phyloP scores from a whole-genome alignment of 2,329 filamentous ascomycete species.

The Colletotrichum cordylinicola region DNA sequence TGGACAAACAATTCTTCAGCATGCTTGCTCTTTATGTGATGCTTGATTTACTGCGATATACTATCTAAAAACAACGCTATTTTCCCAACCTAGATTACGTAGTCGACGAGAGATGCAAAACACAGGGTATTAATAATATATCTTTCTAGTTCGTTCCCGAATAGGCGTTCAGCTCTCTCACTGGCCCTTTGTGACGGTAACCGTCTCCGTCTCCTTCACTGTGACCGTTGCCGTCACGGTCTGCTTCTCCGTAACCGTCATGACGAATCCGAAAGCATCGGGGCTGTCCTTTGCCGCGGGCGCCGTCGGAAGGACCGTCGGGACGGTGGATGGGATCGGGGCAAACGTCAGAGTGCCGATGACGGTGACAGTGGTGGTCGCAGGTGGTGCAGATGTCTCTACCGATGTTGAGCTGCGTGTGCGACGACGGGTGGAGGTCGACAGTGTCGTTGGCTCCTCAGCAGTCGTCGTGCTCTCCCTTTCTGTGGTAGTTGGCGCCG shows the following conservation, averaged over 20 bases:
- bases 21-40: background rate
- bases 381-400: background rate
- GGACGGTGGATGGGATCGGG: background rate
- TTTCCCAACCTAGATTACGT: background rate
- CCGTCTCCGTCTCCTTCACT: slow-evolving; percentile 24
- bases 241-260: slow-evolving; percentile 39
- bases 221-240: slow-evolving; percentile 30
- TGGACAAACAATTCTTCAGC: background rate
- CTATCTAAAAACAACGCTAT: background rate
- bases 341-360: background rate
- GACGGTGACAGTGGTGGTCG: background rate
- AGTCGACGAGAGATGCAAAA: background rate
- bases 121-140: background rate
- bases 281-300: background rate
- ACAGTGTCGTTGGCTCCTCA: slow-evolving; percentile 12
- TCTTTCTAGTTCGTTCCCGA: background rate
- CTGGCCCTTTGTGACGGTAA: slow-evolving; percentile 18
- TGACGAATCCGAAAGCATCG: slow-evolving; percentile 24
- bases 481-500: background rate
- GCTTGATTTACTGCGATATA: background rate
- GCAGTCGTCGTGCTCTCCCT: background rate
- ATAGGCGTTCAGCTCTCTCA: background rate
- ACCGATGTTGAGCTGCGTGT: background rate
- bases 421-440: background rate
- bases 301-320: background rate